Conservation (phyloP, 495 filamentous ascomycete genomes). For the Xylaria palmicola region DNA sequence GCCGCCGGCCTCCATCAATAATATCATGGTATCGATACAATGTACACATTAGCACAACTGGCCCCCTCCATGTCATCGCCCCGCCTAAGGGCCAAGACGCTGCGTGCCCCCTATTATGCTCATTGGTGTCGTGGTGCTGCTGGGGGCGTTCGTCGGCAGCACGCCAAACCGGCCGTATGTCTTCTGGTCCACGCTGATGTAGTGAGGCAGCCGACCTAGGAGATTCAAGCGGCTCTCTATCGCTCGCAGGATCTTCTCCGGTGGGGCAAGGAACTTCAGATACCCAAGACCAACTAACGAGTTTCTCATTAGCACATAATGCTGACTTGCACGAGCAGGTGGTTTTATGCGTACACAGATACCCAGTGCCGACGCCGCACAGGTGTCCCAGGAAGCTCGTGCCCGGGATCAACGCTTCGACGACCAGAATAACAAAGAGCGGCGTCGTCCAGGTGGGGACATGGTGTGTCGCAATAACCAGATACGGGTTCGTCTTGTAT, state of each 20-base stretch:
- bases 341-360: slow-evolving; percentile 64
- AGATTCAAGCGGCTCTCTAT: slow-evolving; percentile 84
- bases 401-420: slow-evolving; percentile 72
- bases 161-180: slow-evolving; percentile 94
- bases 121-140: slow-evolving; percentile 52
- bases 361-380: slow-evolving; percentile 76
- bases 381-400: slow-evolving; percentile 85
- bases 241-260: slow-evolving; percentile 76
- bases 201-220: slow-evolving; percentile 77
- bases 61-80: not conserved
- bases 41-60: not conserved
- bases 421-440: slow-evolving; percentile 66
- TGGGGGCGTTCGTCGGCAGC: slow-evolving; percentile 58
- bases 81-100: slow-evolving; percentile 57
- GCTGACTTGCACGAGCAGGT: not conserved
- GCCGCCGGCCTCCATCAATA: not conserved
- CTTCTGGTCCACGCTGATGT: slow-evolving; percentile 91
- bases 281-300: slow-evolving; percentile 74
- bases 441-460: slow-evolving; percentile 93
- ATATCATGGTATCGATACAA: slow-evolving; percentile 9
- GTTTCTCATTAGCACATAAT: slow-evolving; percentile 17
- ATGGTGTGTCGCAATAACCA: slow-evolving; percentile 68
- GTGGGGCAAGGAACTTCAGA: slow-evolving; percentile 78
- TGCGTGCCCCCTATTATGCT: slow-evolving; percentile 61
- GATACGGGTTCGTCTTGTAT: slow-evolving; percentile 67